Evolutionary conservation across 2,329 filamentous ascomycete genomes (phyloP).

Genomic region (Malbranchea cinnamomea): DNA sequence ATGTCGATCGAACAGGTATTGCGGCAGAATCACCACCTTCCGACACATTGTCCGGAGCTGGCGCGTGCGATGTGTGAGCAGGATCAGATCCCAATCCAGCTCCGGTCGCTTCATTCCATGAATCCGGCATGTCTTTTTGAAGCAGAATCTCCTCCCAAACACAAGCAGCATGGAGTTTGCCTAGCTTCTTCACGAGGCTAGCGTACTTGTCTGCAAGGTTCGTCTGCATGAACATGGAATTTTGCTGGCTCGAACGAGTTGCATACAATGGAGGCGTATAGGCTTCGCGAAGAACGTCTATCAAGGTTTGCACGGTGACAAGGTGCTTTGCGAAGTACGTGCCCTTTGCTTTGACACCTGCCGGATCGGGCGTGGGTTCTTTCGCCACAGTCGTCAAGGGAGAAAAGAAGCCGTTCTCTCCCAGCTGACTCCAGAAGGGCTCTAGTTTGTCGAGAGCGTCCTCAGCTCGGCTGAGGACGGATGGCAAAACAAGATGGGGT

Average conservation of each 20-base stretch:
- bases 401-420: conserved; percentile 47
- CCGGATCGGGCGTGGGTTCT: conserved; percentile 15
- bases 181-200: conserved; percentile 57
- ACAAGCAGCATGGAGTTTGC: conserved; percentile 61
- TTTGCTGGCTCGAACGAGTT: conserved; percentile 44
- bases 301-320: conserved; percentile 59
- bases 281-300: conserved; percentile 58
- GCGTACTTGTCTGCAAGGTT: conserved; percentile 78
- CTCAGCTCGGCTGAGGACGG: conserved; percentile 61
- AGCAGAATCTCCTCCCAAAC: conserved; percentile 75
- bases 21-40: conserved; percentile 8
- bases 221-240: conserved; percentile 54
- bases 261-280: conserved; percentile 52
- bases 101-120: conserved; percentile 35
- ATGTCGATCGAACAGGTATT: conserved; percentile 9
- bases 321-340: conserved; percentile 67
- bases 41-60: conserved; percentile 11
- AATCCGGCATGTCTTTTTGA: conserved; percentile 54
- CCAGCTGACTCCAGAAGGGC: conserved; percentile 46
- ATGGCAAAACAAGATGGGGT: conserved; percentile 66
- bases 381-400: conserved; percentile 37
- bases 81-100: conserved; percentile 25
- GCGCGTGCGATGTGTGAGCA: conserved; percentile 12
- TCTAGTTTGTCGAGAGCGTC: conserved; percentile 51
- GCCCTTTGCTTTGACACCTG: conserved; percentile 40